Base-by-base conservation (phyloP, 345 rosid species). In the Trapa incisa region DNA sequence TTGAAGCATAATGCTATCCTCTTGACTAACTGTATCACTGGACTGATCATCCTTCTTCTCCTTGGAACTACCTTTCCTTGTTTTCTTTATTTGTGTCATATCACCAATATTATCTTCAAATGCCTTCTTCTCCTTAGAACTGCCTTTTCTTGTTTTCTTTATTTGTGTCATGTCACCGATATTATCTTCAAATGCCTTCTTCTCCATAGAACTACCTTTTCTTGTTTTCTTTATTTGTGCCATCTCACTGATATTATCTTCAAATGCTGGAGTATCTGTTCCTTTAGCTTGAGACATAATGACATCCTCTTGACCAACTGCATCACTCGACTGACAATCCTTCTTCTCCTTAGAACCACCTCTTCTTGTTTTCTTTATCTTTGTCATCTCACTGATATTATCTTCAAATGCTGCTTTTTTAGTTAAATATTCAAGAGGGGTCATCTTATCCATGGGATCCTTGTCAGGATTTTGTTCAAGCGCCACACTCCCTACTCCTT, bases 381-480 rank as follows among this genome's bases (percentile, higher is more conserved):
- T 7, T 9, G 4, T 37, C 48, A 53, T 54, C 47, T 16, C 48
- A 16, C 17, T 17, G 13, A 54, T 36, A 53, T 47, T 41, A 52
- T 53, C 62, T 65, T n/a, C 36, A 43, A 10, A 33, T 43, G 15
- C 35, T 43, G 52, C 61, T 50, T 37, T 29, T 5, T 29, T 32
- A 29, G 15, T 0, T 47, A 9, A 17, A 58, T 33, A 38, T 38
- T 58, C 3, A 35, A 58, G 37, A 58, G 63, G 35, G 11, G 38
- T 38, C 63, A 58, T 32, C 15, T 41, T 63, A 67, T 67, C 47
- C 45, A 54, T 38, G 39, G 22, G 32, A 47, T 67, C 70, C 61
- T 16, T 61, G 9, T 56, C 35, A 22, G 47, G 54, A 48, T 38
- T 67, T 36, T 38, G 7, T n/a, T 53, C 47, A 3, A 16, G 3